Evolutionary conservation across 225 moss, liverwort and hornwort species (phyloP), one percentile per base, ranked within the genome.

Genomic region (Rhytidiadelphus loreus): DNA sequence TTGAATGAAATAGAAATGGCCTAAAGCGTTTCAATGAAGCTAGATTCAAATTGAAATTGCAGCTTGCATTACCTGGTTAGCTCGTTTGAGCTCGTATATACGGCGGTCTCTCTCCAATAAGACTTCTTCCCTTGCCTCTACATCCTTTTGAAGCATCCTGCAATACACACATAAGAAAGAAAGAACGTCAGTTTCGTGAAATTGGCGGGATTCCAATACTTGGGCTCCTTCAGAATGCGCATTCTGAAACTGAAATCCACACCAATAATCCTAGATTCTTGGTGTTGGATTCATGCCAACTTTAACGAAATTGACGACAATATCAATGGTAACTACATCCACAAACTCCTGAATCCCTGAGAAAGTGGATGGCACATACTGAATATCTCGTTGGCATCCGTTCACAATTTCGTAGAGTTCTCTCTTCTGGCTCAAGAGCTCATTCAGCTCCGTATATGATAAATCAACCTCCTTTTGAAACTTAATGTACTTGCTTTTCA

Each of bases 391-490:
- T 92, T 97, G 96, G 69, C 95, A 92, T 37, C 88, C 89, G 20
- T 92, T 93, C 60, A 97, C 96, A 61, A 96, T 95, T 85, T 95
- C 93, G 56, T 95, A 97, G 37, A 97, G 95, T 84, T 97, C 97
- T 89, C 92, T 94, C 88, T 96, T 97, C 76, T 96, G 95, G 53
- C 89, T 89, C 79, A 95, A 90, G 25, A 95, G 89, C 69, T 92
- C 87, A 81, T 91, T 87, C 26, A 97, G 89, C 85, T 97, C 97
- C 59, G 94, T 86, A 25, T 92, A 94, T 50, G 96, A 95, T 60
- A 92, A 90, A 81, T 95, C 96, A 23, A 95, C 93, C 56, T 96
- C 95, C 88, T 93, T 94, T 84, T 96, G 94, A 84, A 97, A 97
- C 77, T 92, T 94, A 6, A 90, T 89, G 69, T 91, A 95, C 85